Evolutionary conservation across 371 early-diverging fungal species (phyloP), one percentile per base, ranked within the genome.

Genomic region (Mortierella sp.): DNA sequence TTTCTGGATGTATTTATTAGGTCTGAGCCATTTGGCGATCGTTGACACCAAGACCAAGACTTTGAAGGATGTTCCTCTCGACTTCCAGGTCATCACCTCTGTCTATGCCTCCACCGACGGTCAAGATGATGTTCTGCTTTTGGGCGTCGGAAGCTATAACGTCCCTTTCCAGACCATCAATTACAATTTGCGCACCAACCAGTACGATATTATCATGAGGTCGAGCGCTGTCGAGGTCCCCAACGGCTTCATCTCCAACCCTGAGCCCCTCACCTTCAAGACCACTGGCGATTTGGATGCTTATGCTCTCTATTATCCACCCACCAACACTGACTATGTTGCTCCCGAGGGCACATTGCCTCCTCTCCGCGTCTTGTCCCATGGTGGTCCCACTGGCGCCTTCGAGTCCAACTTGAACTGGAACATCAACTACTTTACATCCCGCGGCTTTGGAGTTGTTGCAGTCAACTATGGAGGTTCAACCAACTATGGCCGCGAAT

Each of bases 391-490:
- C 4, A 95, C 95, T 3, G 31, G 85, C 1, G 75, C 82, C 0
- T 83, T 88, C 0, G 51, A 46, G 54, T 81, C 90, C 9, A 79
- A 88, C 53, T 90, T 92, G 59, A 82, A 76, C 61, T 89, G 89
- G 71, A 74, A 76, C 31, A 90, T 94, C 77, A 93, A 94, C 76
- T 96, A 90, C 87, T 96, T 94, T 92, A 95, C 95, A 8, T 91
- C 93, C 8, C 94, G 96, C 26, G 96, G 96, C 0, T 93, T 94
- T 70, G 96, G 93, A 0, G 89, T 94, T 48, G 93, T 89, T 0
- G 92, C 95, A 77, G 93, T 95, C 79, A 95, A 96, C 81, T 96
- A 96, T 81, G 95, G 95, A 55, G 95, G 96, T 4, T 94, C 94
- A 5, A 90, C 92, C 9, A 93, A 93, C 28, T 95, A 93, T 80